Base-by-base conservation (phyloP, 352 stramenopile genomes). In the Sclerospora graminicola region DNA sequence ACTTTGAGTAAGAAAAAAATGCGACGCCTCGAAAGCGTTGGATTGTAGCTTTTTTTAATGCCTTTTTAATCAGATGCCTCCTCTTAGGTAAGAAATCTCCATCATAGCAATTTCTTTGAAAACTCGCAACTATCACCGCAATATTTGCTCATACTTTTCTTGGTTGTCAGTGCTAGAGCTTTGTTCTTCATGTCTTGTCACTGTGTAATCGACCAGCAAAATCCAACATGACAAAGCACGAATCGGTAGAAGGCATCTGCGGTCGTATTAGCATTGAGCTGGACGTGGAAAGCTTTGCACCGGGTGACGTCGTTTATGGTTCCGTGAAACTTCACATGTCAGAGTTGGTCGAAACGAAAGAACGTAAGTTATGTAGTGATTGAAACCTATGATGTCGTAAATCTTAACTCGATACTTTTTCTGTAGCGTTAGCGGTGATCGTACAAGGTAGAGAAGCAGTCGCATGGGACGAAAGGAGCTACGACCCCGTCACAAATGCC, bases 401-500 rank as follows among this genome's bases (percentile, higher is more conserved):
- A 5, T n/a, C 5, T 33, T 33, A 33, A n/a, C 14, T 33, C 28
- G 13, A 13, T 33, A 5, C 35, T 45, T 21, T 45, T 20, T 5
- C 8, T 35, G 43, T 38, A 68, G 58, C 50, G 16, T 27, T 68
- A 24, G 42, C 43, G 27, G 49, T 64, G 24, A 34, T 59, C 4
- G 26, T 68, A 36, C 48, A 56, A 14, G 58, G 54, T 2, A 56
- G 33, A 21, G 58, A 68, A 30, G 28, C 35, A 10, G 41, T 68
- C 2, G 41, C 45, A 13, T 68, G 58, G 58, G 58, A 64, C 14
- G 58, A 68, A 49, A 49, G 54, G 27, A 44, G 44, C 20, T 51
- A 64, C 48, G 48, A 42, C 32, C 54, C 49, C 8, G 52, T 60
- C 39, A 57, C 48, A 11, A 61, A 60, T 14, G 45, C 41, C 10